These are phyloP conservation scores for Chlorella ohadii DNA, from an alignment of 139 green algal genomes.

Conservation along the genomic window DNA sequence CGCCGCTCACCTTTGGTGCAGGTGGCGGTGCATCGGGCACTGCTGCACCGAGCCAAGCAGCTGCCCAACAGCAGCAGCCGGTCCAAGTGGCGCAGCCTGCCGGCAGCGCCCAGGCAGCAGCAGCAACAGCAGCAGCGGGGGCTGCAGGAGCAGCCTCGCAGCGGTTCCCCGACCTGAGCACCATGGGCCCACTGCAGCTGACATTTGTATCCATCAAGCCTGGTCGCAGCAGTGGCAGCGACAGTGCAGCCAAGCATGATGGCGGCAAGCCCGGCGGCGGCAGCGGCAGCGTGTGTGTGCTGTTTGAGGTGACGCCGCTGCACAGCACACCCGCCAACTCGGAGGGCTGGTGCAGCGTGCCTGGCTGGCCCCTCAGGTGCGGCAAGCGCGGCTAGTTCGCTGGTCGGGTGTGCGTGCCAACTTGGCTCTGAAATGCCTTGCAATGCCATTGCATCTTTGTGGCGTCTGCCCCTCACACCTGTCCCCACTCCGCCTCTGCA, in stretches of 20 bases:
- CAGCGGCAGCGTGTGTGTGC: not conserved
- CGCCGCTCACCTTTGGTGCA: not conserved
- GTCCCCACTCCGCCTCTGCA: too few relatives aligned
- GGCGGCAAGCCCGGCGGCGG: not conserved
- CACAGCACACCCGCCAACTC: slow-evolving; percentile 22
- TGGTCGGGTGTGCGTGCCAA: too few relatives aligned
- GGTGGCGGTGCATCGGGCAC: too few relatives aligned
- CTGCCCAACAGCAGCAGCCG: not conserved
- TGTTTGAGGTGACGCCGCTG: slow-evolving; percentile 48
- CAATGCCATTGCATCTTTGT: too few relatives aligned
- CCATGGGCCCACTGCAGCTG: slow-evolving; percentile 44
- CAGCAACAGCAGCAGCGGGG: too few relatives aligned
- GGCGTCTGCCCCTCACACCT: too few relatives aligned
- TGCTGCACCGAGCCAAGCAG: not conserved
- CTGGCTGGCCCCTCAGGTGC: slow-evolving; percentile 44
- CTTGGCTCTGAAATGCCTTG: too few relatives aligned
- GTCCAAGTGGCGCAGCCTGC: not conserved
- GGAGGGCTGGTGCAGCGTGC: slow-evolving; percentile 17
- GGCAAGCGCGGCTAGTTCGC: too few relatives aligned
- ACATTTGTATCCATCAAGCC: not conserved
- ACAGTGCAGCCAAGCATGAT: not conserved
- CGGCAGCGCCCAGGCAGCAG: too few relatives aligned
- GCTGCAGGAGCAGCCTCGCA: too few relatives aligned
- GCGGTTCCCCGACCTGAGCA: slow-evolving; percentile 26
- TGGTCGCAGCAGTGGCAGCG: too few relatives aligned